Conservation (phyloP, 768 basidiomycete species). For the Tylopilus vinaceipallidus region DNA sequence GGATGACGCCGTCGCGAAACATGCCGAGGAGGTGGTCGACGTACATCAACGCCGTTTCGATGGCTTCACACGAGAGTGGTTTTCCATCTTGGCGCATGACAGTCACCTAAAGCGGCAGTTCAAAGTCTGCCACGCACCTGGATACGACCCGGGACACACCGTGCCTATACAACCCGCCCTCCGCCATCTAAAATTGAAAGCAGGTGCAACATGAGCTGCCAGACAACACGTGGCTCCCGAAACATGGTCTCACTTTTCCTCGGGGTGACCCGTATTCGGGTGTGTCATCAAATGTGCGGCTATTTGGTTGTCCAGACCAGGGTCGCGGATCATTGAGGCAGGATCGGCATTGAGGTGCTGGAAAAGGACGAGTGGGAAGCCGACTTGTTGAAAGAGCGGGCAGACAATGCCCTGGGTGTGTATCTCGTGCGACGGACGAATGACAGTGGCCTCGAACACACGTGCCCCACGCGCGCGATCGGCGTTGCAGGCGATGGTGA, state of each 20-base stretch:
- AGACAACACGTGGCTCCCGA: too few species aligned
- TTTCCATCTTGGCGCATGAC: slow-evolving; percentile 24
- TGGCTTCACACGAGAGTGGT: slow-evolving; percentile 23
- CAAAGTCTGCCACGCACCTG: not conserved
- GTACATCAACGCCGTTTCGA: slow-evolving; percentile 33
- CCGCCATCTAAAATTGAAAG: slow-evolving; percentile 17
- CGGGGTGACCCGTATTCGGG: slow-evolving; percentile 27
- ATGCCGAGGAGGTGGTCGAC: slow-evolving; percentile 32
- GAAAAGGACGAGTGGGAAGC: slow-evolving; percentile 29
- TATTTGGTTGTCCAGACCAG: slow-evolving; percentile 29
- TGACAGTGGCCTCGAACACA: slow-evolving; percentile 19
- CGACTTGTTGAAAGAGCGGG: slow-evolving; percentile 27
- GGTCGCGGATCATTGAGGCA: slow-evolving; percentile 17
- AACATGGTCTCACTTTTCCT: slow-evolving; percentile 15
- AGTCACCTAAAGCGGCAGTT: slow-evolving; percentile 18
- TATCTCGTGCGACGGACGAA: slow-evolving; percentile 26
- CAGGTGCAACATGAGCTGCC: not conserved
- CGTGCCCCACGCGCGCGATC: slow-evolving; percentile 25
- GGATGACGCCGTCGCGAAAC: slow-evolving; percentile 23
- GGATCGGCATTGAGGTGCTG: slow-evolving; percentile 25
- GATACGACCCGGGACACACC: slow-evolving; percentile 5
- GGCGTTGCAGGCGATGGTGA: slow-evolving; percentile 25
- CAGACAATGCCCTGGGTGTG: slow-evolving; percentile 22
- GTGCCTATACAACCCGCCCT: slow-evolving; percentile 28
- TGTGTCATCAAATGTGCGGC: slow-evolving; percentile 31